Conservation (phyloP, 1,284 basidiomycete genomes). For the Blastosporella zonata region DNA sequence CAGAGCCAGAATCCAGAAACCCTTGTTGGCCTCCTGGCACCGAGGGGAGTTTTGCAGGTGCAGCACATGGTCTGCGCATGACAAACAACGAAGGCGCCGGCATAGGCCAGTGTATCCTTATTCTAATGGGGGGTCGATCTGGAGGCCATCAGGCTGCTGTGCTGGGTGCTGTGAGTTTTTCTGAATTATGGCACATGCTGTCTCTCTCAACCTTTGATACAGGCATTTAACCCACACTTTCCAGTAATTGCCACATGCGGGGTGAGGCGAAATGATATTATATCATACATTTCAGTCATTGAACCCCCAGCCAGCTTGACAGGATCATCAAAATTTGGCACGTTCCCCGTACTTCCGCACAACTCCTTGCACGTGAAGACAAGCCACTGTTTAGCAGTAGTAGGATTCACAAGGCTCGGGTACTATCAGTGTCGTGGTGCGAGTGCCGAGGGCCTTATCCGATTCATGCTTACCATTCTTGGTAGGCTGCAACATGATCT, state of each 20-base stretch:
- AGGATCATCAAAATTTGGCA: constrained; percentile 72
- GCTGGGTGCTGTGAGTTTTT: constrained; percentile 50
- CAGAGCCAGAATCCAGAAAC: constrained; percentile 41
- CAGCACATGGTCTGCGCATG: constrained; percentile 66
- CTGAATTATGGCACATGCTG: not conserved
- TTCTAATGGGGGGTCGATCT: constrained; percentile 64
- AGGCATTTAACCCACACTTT: constrained; percentile 64
- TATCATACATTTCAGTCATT: constrained; percentile 4
- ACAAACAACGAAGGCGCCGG: constrained; percentile 57
- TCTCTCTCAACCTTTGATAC: not conserved
- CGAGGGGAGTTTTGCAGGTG: constrained; percentile 53
- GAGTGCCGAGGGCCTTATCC: constrained; percentile 6
- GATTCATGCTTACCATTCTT: not conserved
- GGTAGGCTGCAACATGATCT: constrained; percentile 61
- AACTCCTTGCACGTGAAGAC: constrained; percentile 55
- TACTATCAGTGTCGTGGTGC: constrained; percentile 63
- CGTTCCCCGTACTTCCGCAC: constrained; percentile 33
- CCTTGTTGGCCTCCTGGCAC: constrained; percentile 55
- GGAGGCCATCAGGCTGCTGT: constrained; percentile 71
- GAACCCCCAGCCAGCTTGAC: constrained; percentile 49
- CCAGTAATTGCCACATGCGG: constrained; percentile 74
- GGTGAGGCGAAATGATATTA: constrained; percentile 37
- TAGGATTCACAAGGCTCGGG: constrained; percentile 60
- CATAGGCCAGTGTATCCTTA: constrained; percentile 57
- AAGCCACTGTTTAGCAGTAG: constrained; percentile 71